Evolutionary conservation across 768 basidiomycete genomes (phyloP), one percentile per base, ranked within the genome.

Genomic region (Rhizopogon vulgaris): DNA sequence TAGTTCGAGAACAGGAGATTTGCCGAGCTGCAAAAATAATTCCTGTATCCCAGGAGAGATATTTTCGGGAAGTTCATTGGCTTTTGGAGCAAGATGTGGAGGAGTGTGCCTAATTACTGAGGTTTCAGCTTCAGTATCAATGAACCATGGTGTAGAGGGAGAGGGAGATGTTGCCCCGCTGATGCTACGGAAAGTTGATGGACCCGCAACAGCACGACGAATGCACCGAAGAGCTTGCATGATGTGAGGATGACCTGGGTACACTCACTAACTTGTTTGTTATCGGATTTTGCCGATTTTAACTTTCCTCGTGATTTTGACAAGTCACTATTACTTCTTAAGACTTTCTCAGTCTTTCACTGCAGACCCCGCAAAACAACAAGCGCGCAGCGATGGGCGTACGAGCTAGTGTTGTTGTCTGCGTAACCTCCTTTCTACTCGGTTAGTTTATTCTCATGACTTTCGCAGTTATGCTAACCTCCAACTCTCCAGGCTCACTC

Each of bases 381-480:
- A 32, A 32, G 14, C n/a, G n/a, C 37, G 12, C 36, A 27, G 67
- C 67, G 56, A 88, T 87, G 78, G 87, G 85, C 56, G 71, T 88
- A 51, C 82, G 90, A 56, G 80, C 84, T 52, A 79, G 83, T 58
- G 72, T 90, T 54, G 85, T 90, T 53, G 80, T 90, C 54, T 87
- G 80, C 63, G 75, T 80, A 43, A 90, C 88, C 1, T 87, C 87
- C 48, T 90, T 91, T 60, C 74, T 93, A 18, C 79, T 93, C 22
- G 90, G 90, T 87, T 51, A 38, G 74, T 42, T 17, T 7, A 54
- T 39, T 52, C 24, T 38, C 4, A 22, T 24, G 22, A 36, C 32
- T 1, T 41, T 14, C 11, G 38, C 24, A 6, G 40, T 14, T 32
- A 30, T 45, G 11, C 17, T 24, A 42, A 52, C 24, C 45, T 25